phyloP scores from a whole-genome alignment of 371 early-diverging fungal species.

The Choanephora cucurbitarum region DNA sequence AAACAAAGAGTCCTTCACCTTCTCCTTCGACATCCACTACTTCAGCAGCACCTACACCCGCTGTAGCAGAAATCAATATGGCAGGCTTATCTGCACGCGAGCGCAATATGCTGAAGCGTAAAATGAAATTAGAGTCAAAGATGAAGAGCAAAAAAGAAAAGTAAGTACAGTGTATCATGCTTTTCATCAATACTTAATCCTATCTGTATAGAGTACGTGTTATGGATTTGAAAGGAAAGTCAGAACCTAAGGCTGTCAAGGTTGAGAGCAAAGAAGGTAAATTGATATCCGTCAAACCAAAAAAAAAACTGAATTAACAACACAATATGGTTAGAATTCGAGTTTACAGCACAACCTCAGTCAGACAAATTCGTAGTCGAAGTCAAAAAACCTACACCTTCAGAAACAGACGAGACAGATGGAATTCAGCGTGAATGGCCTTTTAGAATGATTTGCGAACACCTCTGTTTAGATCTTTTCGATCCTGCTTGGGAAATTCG shows the following conservation, averaged over 20 bases:
- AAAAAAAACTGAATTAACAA: too few relatives aligned
- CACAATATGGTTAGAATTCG: too few relatives aligned
- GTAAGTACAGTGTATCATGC: constrained; percentile 39
- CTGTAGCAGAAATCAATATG: constrained; percentile 63
- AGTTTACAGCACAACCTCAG: constrained; percentile 72
- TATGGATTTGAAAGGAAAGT: constrained; percentile 44
- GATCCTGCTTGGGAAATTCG: constrained; percentile 93
- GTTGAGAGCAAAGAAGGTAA: constrained; percentile 50
- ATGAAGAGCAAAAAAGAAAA: constrained; percentile 72
- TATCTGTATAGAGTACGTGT: constrained; percentile 54
- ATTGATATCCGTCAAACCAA: neutral
- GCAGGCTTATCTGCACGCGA: constrained; percentile 91
- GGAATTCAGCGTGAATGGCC: constrained; percentile 75
- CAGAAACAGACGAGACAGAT: constrained; percentile 24
- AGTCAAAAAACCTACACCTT: constrained; percentile 54
- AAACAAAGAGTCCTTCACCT: constrained; percentile 32
- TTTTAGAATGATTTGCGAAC: constrained; percentile 88
- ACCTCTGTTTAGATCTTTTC: constrained; percentile 89
- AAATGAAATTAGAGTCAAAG: constrained; percentile 81
- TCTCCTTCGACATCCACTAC: constrained; percentile 26
- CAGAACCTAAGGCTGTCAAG: constrained; percentile 51
- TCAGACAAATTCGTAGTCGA: constrained; percentile 76
- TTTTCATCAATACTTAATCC: too few relatives aligned
- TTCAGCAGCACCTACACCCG: constrained; percentile 38
- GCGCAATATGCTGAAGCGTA: constrained; percentile 86